Percentiles rank a stretch among this genome's conserved stretches.
Conservation (phyloP, 1,139 yeast species). For the Lodderomyces margitis region DNA sequence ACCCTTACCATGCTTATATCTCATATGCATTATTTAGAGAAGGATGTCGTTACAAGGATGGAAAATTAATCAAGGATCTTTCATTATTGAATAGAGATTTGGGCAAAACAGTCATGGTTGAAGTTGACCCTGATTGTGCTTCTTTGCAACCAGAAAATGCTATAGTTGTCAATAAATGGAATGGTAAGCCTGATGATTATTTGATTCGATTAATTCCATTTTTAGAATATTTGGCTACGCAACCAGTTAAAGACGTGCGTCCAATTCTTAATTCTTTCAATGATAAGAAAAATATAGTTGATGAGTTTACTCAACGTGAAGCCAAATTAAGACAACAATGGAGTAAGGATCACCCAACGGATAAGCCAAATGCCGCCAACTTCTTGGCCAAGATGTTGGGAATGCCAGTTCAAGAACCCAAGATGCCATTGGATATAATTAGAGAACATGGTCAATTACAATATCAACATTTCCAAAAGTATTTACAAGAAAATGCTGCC, state of each 20-base stretch:
- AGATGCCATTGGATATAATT: conserved; percentile 87
- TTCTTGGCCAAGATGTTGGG: conserved; percentile 61
- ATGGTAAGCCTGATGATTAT: conserved; percentile 77
- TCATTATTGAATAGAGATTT: conserved; percentile 88
- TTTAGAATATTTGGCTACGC: conserved; percentile 92
- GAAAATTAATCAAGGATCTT: conserved; percentile 82
- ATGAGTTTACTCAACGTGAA: conserved; percentile 81
- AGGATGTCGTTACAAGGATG: conserved; percentile 87
- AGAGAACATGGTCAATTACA: conserved; percentile 93
- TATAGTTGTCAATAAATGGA: conserved; percentile 80
- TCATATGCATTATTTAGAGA: conserved; percentile 88
- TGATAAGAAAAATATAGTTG: conserved; percentile 59
- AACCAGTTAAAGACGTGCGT: conserved; percentile 86
- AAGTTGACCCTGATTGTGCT: conserved; percentile 70
- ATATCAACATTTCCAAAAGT: conserved; percentile 78
- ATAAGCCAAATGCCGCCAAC: conserved; percentile 50
- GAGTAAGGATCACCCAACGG: conserved; percentile 61
- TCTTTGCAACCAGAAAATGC: conserved; percentile 92
- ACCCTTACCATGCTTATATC: conserved; percentile 87
- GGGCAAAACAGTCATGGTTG: conserved; percentile 75
- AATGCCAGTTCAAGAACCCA: conserved; percentile 57
- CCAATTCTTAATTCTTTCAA: conserved; percentile 75
- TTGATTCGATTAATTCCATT: conserved; percentile 83
- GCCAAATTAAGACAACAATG: conserved; percentile 63
- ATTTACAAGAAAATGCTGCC: conserved; percentile 85